These are phyloP conservation scores for Lathyrus aphaca DNA, from an alignment of 306 rosid species.

Conservation along the genomic window DNA sequence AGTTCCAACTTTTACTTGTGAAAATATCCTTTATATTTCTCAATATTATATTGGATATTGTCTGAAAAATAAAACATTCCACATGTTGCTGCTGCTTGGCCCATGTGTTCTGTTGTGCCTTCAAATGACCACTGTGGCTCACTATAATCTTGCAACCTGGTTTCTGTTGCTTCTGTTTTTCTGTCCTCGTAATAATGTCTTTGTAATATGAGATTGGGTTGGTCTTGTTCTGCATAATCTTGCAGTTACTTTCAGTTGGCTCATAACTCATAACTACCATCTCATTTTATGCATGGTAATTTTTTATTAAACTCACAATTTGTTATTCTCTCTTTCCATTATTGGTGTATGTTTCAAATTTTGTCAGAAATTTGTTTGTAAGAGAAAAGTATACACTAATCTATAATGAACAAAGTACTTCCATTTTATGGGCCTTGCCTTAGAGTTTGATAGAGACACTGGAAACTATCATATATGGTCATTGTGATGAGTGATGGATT, in stretches of 20 bases:
- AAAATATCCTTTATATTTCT: neutral
- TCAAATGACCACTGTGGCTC: neutral
- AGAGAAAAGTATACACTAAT: neutral
- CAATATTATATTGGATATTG: neutral
- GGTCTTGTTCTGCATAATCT: neutral
- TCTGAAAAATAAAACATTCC: neutral
- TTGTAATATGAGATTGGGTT: neutral
- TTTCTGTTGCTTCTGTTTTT: conserved; percentile 3
- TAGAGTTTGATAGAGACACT: neutral
- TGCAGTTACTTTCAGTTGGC: too few species aligned
- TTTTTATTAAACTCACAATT: neutral
- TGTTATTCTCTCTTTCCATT: neutral
- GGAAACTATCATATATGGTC: neutral
- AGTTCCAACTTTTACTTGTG: neutral
- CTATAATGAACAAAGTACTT: neutral
- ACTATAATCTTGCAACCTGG: conserved; percentile 1
- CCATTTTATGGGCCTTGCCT: neutral
- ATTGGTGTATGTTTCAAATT: neutral
- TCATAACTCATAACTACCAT: too few species aligned
- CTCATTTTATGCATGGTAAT: neutral
- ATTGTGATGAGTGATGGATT: conserved; percentile 1
- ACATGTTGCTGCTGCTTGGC: neutral
- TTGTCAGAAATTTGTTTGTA: neutral
- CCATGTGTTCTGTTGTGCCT: conserved; percentile 4
- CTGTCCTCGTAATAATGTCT: neutral